Conservation (phyloP, 805 yeast species). For the Lipomyces mesembrius region DNA sequence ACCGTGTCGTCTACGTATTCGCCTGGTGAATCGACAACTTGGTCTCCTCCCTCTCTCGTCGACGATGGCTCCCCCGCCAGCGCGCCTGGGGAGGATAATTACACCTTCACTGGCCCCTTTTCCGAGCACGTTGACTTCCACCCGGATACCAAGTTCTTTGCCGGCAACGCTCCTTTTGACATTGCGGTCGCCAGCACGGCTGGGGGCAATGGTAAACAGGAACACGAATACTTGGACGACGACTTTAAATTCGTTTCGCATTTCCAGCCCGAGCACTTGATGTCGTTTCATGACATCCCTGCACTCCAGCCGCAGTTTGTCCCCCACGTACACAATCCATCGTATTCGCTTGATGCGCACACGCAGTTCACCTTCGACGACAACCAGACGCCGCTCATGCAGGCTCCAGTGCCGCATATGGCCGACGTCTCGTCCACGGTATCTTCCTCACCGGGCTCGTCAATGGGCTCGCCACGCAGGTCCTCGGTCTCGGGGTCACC, state of each 20-base stretch:
- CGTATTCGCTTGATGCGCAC: neutral
- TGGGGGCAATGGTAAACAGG: neutral
- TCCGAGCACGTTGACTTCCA: neutral
- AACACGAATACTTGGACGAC: neutral
- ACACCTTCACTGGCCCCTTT: neutral
- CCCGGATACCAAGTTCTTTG: neutral
- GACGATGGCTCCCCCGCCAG: slow-evolving; percentile 12
- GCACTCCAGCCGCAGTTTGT: slow-evolving; percentile 8
- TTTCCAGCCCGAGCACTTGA: neutral
- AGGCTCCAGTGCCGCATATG: neutral
- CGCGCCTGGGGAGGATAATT: neutral
- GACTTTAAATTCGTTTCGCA: neutral
- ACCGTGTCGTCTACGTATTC: slow-evolving; percentile 4
- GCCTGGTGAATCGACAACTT: slow-evolving; percentile 11
- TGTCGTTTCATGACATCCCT: slow-evolving; percentile 2
- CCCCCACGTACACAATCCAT: neutral
- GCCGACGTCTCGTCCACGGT: slow-evolving; percentile 1
- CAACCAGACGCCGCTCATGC: neutral
- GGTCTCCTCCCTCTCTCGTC: slow-evolving; percentile 13
- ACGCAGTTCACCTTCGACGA: neutral
- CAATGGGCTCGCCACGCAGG: slow-evolving; percentile 22
- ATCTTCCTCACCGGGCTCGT: slow-evolving; percentile 17
- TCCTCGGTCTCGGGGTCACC: slow-evolving; percentile 27
- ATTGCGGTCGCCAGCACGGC: neutral
- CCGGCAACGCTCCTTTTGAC: neutral